phyloP scores from a whole-genome alignment of 169 alveolate species.

The Plasmodium adleri region DNA sequence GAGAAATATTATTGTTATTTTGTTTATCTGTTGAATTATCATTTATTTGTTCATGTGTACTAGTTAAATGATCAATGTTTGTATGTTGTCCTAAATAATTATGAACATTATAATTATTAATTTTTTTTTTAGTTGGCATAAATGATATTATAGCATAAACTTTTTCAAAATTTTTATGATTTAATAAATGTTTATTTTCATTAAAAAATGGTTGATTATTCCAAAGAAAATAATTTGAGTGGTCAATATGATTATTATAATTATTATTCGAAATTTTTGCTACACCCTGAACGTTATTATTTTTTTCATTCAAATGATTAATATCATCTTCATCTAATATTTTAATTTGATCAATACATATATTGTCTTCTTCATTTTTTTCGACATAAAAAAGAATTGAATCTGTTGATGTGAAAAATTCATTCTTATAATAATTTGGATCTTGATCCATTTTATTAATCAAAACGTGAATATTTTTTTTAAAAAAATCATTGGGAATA shows the following conservation, averaged over 20 bases:
- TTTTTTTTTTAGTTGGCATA: constrained; percentile 19
- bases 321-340: neutral
- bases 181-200: too few species aligned
- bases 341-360: constrained; percentile 3
- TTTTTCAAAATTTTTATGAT: neutral
- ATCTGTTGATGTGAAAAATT: constrained; percentile 4
- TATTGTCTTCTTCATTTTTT: constrained; percentile 16
- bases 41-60: neutral
- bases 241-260: too few species aligned
- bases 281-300: too few species aligned
- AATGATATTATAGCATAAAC: constrained; percentile 54
- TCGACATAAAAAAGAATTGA: constrained; percentile 28
- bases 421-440: neutral
- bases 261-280: too few species aligned
- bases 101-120: neutral
- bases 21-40: neutral
- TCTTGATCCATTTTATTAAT: too few species aligned
- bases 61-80: neutral
- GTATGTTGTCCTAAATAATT: neutral
- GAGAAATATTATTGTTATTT: neutral
- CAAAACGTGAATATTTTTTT: too few species aligned
- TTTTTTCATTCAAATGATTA: neutral
- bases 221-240: too few species aligned
- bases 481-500: too few species aligned
- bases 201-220: too few species aligned